phyloP scores from a whole-genome alignment of 2,329 filamentous ascomycete genomes.

The Xylaria multiplex region DNA sequence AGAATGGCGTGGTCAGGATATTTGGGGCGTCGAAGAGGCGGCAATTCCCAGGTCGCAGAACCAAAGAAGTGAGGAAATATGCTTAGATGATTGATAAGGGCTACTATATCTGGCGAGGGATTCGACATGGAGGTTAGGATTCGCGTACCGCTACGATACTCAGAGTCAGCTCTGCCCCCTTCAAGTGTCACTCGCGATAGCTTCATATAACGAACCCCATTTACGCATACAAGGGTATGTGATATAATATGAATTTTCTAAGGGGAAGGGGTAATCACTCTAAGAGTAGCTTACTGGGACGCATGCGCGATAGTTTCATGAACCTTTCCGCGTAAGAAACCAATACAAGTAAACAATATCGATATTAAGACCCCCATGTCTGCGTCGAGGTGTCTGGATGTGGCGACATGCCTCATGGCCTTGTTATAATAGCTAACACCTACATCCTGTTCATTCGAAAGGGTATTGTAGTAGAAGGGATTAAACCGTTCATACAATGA shows the following conservation, averaged over 20 bases:
- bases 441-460: not conserved
- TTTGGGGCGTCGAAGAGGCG: conserved; percentile 9
- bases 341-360: conserved; percentile 63
- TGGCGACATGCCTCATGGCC: conserved; percentile 33
- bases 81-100: conserved; percentile 32
- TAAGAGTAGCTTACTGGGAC: conserved; percentile 9
- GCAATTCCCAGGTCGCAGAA: conserved; percentile 29
- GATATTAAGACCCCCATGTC: conserved; percentile 28
- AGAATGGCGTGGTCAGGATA: not conserved
- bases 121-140: conserved; percentile 26
- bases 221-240: no score
- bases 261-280: not conserved
- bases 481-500: conserved; percentile 34
- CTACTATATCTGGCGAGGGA: conserved; percentile 26
- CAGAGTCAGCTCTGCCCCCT: not conserved
- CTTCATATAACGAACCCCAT: not conserved
- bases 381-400: conserved; percentile 10
- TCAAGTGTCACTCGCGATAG: no score
- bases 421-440: conserved; percentile 35
- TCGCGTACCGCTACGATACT: conserved; percentile 27
- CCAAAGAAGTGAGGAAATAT: conserved; percentile 39
- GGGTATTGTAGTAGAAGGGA: conserved; percentile 1
- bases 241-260: no score
- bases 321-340: conserved; percentile 63
- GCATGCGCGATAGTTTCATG: conserved; percentile 54